phyloP scores from a whole-genome alignment of 495 filamentous ascomycete species.

The Penicillium maclennaniae region DNA sequence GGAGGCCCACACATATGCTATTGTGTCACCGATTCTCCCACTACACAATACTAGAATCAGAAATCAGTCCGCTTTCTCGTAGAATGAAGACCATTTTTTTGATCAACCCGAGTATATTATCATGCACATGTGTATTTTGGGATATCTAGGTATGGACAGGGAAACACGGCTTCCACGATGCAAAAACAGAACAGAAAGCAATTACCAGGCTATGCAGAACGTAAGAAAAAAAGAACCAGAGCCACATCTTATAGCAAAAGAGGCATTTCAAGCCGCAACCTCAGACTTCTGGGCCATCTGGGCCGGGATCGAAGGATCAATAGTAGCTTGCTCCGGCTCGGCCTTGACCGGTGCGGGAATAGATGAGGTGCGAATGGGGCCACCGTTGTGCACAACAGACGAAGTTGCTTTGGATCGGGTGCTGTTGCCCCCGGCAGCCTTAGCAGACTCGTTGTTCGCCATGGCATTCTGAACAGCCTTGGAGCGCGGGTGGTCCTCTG shows the following conservation, averaged over 20 bases:
- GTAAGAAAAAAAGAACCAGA: constrained; percentile 1
- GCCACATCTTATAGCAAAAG: neutral
- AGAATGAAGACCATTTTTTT: neutral
- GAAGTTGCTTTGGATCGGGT: constrained; percentile 29
- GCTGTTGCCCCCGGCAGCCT: constrained; percentile 38
- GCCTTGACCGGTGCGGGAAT: constrained; percentile 28
- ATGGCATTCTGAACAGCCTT: constrained; percentile 53
- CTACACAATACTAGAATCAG: too few relatives aligned
- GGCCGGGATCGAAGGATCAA: constrained; percentile 22
- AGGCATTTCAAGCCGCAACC: constrained; percentile 19
- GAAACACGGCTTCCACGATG: constrained; percentile 11
- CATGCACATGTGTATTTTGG: constrained; percentile 11
- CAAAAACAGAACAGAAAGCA: constrained; percentile 11
- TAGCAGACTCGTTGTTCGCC: constrained; percentile 44
- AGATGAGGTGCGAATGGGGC: constrained; percentile 41
- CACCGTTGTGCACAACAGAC: constrained; percentile 21
- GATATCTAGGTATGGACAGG: constrained; percentile 13
- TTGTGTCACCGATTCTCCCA: too few relatives aligned
- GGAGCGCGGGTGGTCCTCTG: constrained; percentile 27
- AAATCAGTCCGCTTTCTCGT: neutral
- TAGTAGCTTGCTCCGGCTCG: constrained; percentile 11
- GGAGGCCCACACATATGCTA: too few relatives aligned
- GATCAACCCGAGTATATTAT: constrained; percentile 10
- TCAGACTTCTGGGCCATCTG: constrained; percentile 23
- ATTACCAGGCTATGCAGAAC: constrained; percentile 26